A percentile compares a stretch with the other conserved stretches of the same genome.
Conservation (phyloP, 2,329 filamentous ascomycete species). For the Verticillium dahliae region DNA sequence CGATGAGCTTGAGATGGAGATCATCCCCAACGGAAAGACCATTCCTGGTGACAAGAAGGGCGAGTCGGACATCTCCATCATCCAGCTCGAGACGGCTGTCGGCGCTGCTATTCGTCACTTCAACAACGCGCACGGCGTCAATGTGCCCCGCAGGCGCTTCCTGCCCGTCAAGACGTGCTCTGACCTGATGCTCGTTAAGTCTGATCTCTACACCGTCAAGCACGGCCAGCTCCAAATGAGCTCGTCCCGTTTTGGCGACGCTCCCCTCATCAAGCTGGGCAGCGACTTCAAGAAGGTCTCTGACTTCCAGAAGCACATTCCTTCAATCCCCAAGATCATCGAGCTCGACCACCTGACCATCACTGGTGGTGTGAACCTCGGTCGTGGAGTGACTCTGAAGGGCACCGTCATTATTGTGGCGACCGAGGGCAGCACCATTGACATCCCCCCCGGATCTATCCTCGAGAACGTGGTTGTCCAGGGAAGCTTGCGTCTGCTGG, state of each 20-base stretch:
- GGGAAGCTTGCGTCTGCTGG: slow-evolving; percentile 75
- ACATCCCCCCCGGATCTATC: slow-evolving; percentile 92
- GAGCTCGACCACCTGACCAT: slow-evolving; percentile 95
- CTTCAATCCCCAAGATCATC: slow-evolving; percentile 83
- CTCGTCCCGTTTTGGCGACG: slow-evolving; percentile 90
- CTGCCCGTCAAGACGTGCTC: slow-evolving; percentile 99
- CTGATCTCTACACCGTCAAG: slow-evolving; percentile 96
- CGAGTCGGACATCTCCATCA: slow-evolving; percentile 93
- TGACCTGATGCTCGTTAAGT: slow-evolving; percentile 99
- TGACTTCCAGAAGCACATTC: slow-evolving; percentile 84
- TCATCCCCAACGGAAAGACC: slow-evolving; percentile 98
- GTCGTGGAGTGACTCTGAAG: slow-evolving; percentile 92
- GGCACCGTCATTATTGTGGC: slow-evolving; percentile 98
- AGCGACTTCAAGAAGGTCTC: slow-evolving; percentile 99
- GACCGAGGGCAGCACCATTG: slow-evolving; percentile 95
- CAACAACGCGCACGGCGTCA: slow-evolving; percentile 97
- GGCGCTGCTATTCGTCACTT: slow-evolving; percentile 98
- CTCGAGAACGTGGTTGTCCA: slow-evolving; percentile 99
- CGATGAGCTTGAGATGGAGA: slow-evolving; percentile 98
- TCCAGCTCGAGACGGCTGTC: slow-evolving; percentile 97
- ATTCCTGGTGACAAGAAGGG: slow-evolving; percentile 99
- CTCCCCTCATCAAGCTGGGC: slow-evolving; percentile 97
- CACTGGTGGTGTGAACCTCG: slow-evolving; percentile 93
- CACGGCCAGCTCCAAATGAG: slow-evolving; percentile 98
- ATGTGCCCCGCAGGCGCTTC: slow-evolving; percentile 95